A percentile compares a stretch with the other conserved stretches of the same genome.
phyloP scores from a whole-genome alignment of 805 yeast species.

The Sugiyamaella americana region DNA sequence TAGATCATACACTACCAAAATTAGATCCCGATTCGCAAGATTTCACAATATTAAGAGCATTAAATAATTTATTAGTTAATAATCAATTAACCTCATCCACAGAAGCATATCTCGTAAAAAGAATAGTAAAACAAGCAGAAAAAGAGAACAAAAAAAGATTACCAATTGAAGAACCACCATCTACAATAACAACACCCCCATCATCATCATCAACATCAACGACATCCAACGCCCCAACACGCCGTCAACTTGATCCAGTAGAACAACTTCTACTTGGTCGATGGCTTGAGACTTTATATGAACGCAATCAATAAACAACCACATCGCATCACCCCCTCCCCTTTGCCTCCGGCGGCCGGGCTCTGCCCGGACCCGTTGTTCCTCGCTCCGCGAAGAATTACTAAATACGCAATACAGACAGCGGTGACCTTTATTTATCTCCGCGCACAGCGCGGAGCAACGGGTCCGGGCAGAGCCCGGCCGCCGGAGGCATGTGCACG shows the following conservation, averaged over 20 bases:
- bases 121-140: slow-evolving; percentile 13
- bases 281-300: slow-evolving; percentile 35
- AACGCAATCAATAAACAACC: neutral
- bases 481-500: too few species aligned
- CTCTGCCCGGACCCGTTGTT: neutral
- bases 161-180: neutral
- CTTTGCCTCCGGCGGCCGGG: neutral
- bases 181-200: neutral
- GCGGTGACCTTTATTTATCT: too few species aligned
- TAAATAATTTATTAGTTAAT: slow-evolving; percentile 4
- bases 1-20: slow-evolving; percentile 12
- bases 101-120: slow-evolving; percentile 18
- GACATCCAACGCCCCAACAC: neutral
- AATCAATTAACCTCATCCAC: slow-evolving; percentile 11
- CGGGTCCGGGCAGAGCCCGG: too few species aligned
- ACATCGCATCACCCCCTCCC: neutral
- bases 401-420: too few species aligned
- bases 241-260: slow-evolving; percentile 23
- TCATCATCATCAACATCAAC: neutral
- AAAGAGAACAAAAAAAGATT: slow-evolving; percentile 1
- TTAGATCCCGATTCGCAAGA: slow-evolving; percentile 8
- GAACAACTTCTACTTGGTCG: slow-evolving; percentile 44
- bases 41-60: slow-evolving; percentile 1
- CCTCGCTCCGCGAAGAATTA: too few species aligned
- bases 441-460: too few species aligned